Percentiles rank a stretch among this genome's conserved stretches.
Evolutionary conservation across 805 yeast species (phyloP).

Genomic region (Brettanomyces sp.): DNA sequence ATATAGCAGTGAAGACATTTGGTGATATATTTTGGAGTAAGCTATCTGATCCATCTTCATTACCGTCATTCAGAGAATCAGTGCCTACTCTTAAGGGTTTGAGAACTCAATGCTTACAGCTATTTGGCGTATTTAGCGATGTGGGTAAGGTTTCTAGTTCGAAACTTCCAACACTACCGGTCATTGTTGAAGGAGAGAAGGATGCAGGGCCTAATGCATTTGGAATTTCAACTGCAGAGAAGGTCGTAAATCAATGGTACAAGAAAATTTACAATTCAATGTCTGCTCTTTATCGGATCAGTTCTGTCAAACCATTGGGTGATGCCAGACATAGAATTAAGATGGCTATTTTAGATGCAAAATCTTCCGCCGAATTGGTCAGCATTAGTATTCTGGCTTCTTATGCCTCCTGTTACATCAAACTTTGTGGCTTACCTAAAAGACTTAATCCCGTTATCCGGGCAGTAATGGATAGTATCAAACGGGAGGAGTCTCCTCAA

Average conservation of each 20-base stretch:
- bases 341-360: constrained; percentile 62
- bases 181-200: constrained; percentile 86
- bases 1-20: constrained; percentile 5
- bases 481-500: constrained; percentile 55
- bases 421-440: constrained; percentile 62
- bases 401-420: constrained; percentile 65
- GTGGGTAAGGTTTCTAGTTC: constrained; percentile 63
- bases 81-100: constrained; percentile 80
- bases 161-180: constrained; percentile 74
- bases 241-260: constrained; percentile 52
- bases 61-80: constrained; percentile 68
- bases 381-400: constrained; percentile 58
- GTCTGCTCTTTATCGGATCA: constrained; percentile 60
- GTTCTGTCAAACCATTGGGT: constrained; percentile 63
- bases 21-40: constrained; percentile 22
- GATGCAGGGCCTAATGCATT: constrained; percentile 95
- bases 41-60: constrained; percentile 31
- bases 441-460: constrained; percentile 85
- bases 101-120: constrained; percentile 78
- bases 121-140: constrained; percentile 69
- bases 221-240: constrained; percentile 67
- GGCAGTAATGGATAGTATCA: constrained; percentile 86
- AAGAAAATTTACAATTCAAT: constrained; percentile 54
- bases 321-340: constrained; percentile 66
- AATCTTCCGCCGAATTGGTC: constrained; percentile 39